Conservation (phyloP, 768 basidiomycete species). For the Lactifluus pinguis region DNA sequence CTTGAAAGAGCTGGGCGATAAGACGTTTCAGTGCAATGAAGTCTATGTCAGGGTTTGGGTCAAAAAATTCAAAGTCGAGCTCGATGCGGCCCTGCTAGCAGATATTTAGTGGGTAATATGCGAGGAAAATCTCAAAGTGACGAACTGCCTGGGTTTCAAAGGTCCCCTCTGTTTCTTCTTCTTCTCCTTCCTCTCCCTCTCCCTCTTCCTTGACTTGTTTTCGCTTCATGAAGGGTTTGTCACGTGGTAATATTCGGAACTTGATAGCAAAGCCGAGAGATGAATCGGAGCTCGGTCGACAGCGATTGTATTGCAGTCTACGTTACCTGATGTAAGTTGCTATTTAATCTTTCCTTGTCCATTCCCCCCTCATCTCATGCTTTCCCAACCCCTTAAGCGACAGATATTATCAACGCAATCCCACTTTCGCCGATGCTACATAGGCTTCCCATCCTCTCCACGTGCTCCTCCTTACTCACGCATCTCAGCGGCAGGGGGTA, state of each 20-base stretch:
- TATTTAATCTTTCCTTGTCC: neutral
- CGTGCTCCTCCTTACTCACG: neutral
- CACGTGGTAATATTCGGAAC: neutral
- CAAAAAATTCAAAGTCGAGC: slow-evolving; percentile 92
- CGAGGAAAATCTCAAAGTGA: slow-evolving; percentile 22
- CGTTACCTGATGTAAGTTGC: no score
- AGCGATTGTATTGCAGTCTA: no score
- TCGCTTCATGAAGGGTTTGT: slow-evolving; percentile 37
- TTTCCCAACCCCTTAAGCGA: neutral
- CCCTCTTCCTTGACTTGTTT: slow-evolving; percentile 34
- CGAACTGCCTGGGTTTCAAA: slow-evolving; percentile 35
- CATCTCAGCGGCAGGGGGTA: slow-evolving; percentile 7
- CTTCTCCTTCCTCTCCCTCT: no score
- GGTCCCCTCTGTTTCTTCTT: slow-evolving; percentile 27
- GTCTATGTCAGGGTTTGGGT: slow-evolving; percentile 72
- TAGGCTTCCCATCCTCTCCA: neutral
- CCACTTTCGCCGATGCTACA: neutral
- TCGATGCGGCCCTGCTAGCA: slow-evolving; percentile 56
- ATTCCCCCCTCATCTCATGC: neutral
- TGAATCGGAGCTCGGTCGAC: neutral
- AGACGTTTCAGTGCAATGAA: slow-evolving; percentile 80
- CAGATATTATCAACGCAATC: neutral
- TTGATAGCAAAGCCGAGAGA: neutral
- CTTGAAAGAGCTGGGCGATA: slow-evolving; percentile 56
- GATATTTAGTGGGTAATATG: neutral